A percentile compares a stretch with the other conserved stretches of the same genome.
Conservation (phyloP, 1,284 basidiomycete genomes). For the Somion occarium region DNA sequence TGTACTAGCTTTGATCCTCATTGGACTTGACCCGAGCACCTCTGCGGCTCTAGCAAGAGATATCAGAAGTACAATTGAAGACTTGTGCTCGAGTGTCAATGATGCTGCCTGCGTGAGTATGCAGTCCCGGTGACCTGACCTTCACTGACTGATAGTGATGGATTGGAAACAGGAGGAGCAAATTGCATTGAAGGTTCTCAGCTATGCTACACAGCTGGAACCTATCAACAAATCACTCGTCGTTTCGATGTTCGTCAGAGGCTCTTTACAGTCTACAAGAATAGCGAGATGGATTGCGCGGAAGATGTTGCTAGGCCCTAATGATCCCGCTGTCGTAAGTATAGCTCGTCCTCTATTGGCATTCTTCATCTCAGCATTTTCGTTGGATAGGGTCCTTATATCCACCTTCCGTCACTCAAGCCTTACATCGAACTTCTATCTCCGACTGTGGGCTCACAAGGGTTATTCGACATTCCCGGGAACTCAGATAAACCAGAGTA, state of each 20-base stretch:
- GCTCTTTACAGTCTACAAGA: constrained; percentile 42
- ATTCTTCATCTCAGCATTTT: background rate
- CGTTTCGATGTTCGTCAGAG: constrained; percentile 47
- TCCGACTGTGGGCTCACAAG: constrained; percentile 21
- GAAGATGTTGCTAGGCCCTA: constrained; percentile 19
- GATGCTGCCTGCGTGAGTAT: too few relatives aligned
- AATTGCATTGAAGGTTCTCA: constrained; percentile 40
- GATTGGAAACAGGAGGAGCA: constrained; percentile 39
- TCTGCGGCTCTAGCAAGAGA: constrained; percentile 39
- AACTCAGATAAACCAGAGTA: constrained; percentile 46
- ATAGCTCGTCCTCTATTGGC: background rate
- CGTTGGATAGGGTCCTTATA: constrained; percentile 13
- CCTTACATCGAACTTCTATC: constrained; percentile 32
- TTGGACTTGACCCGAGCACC: constrained; percentile 52
- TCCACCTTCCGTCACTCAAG: constrained; percentile 16
- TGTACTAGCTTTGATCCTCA: constrained; percentile 44
- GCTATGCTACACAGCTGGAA: constrained; percentile 27
- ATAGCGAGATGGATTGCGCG: constrained; percentile 55
- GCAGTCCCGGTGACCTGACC: too few relatives aligned
- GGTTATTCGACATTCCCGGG: constrained; percentile 39
- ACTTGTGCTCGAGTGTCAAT: constrained; percentile 31
- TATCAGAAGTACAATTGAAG: constrained; percentile 41
- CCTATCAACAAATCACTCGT: constrained; percentile 41
- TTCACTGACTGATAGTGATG: too few relatives aligned
- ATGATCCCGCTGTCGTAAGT: constrained; percentile 13